phyloP scores from a whole-genome alignment of 163 green algal species.

The Chloroidium sp. region DNA sequence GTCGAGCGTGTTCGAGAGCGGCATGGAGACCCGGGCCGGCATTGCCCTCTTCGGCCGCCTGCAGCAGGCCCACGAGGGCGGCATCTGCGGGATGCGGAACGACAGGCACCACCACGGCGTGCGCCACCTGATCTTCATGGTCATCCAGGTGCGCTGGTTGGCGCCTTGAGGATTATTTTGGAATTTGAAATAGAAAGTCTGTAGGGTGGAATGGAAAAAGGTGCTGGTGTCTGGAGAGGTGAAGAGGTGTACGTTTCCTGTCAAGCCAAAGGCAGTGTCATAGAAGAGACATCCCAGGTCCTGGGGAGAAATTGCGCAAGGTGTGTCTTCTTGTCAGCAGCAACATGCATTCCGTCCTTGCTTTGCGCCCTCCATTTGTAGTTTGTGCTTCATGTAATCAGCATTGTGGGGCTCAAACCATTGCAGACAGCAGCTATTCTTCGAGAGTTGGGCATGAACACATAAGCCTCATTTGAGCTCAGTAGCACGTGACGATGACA shows the following conservation, averaged over 20 bases:
- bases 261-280: too few species aligned
- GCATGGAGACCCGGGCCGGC: conserved; percentile 30
- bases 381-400: background rate
- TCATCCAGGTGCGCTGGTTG: background rate
- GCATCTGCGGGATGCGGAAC: background rate
- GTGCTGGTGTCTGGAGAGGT: too few species aligned
- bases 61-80: conserved; percentile 9
- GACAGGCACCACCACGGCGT: conserved; percentile 2
- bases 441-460: too few species aligned
- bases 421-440: background rate
- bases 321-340: too few species aligned
- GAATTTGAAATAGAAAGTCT: too few species aligned
- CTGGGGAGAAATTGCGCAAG: too few species aligned
- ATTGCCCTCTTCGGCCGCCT: conserved; percentile 33
- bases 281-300: too few species aligned
- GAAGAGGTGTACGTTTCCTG: too few species aligned
- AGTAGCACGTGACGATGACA: background rate
- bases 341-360: too few species aligned
- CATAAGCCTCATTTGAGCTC: too few species aligned
- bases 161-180: background rate
- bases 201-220: too few species aligned
- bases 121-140: conserved; percentile 26
- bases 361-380: too few species aligned
- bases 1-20: conserved; percentile 40
- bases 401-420: background rate